phyloP scores from a whole-genome alignment of 2,329 filamentous ascomycete species.

The Claviceps fusiformis region DNA sequence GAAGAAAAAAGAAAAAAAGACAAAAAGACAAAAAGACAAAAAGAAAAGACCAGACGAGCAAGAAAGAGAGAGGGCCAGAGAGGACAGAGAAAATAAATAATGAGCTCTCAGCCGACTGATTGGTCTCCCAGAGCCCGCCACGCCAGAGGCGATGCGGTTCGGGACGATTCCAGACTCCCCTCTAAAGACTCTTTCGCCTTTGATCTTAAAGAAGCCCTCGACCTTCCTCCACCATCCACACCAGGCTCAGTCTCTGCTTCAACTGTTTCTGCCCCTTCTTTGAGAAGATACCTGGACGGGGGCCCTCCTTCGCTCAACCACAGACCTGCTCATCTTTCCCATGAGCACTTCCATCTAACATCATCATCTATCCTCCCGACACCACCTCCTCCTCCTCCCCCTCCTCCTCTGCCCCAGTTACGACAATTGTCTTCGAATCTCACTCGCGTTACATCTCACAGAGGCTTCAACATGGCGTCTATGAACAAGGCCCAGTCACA shows the following conservation, averaged over 20 bases:
- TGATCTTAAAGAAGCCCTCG: conserved; percentile 7
- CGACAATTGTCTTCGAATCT: background rate
- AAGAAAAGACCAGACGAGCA: background rate
- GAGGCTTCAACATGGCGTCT: conserved; percentile 6
- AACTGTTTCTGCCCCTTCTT: conserved; percentile 1
- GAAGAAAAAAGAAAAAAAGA: too few species aligned
- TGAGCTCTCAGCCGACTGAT: conserved; percentile 4
- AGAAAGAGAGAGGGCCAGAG: background rate
- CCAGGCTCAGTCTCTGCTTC: conserved; percentile 5
- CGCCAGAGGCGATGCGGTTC: background rate
- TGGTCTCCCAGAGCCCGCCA: background rate
- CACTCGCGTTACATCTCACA: background rate
- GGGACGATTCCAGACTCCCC: conserved; percentile 1
- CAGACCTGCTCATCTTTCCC: background rate
- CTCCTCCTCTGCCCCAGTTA: background rate
- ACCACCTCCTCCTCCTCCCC: background rate
- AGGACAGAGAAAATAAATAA: background rate
- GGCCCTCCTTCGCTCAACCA: background rate
- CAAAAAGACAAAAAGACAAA: too few species aligned
- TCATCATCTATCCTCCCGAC: background rate
- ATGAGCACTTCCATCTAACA: background rate
- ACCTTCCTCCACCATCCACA: conserved; percentile 2
- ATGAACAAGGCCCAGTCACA: conserved; percentile 17
- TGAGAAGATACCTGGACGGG: conserved; percentile 2
- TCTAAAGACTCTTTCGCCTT: conserved; percentile 3